Conservation (phyloP, 1,284 basidiomycete genomes). For the Pascua sp. region DNA sequence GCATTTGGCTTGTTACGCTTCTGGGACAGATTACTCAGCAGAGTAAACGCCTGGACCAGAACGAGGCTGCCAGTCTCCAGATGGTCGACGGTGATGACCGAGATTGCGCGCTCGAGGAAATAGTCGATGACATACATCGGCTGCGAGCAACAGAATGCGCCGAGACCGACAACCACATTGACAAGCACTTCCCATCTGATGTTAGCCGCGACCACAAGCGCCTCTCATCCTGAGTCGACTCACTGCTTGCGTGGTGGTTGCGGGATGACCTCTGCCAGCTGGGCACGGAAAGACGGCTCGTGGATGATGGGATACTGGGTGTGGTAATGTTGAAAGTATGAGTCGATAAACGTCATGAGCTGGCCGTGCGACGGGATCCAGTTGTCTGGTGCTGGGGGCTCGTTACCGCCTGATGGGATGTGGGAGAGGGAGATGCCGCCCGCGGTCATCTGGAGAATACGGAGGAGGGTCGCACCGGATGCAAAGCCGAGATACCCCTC, state of each 20-base stretch:
- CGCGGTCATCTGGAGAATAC: conserved; percentile 22
- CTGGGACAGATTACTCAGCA: conserved; percentile 30
- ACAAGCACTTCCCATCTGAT: conserved; percentile 21
- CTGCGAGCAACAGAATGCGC: conserved; percentile 22
- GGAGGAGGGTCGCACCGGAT: conserved; percentile 22
- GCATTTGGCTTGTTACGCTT: conserved; percentile 29
- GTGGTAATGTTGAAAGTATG: conserved; percentile 29
- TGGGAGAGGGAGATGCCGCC: conserved; percentile 8
- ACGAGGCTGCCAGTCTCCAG: conserved; percentile 26
- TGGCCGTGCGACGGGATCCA: conserved; percentile 11
- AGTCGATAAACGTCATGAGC: conserved; percentile 14
- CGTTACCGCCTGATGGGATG: background rate
- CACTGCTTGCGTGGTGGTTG: conserved; percentile 19
- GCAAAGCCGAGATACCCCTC: conserved; percentile 28
- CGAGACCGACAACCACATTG: conserved; percentile 23
- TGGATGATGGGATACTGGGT: conserved; percentile 31
- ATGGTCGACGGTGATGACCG: conserved; percentile 15
- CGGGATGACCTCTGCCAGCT: conserved; percentile 23
- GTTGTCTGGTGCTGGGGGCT: conserved; percentile 3
- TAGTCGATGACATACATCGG: conserved; percentile 22
- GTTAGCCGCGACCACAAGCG: background rate
- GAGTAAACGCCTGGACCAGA: conserved; percentile 27
- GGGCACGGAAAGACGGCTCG: conserved; percentile 28
- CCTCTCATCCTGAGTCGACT: background rate
- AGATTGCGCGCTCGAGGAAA: conserved; percentile 22